These are phyloP conservation scores for Candida sanyaensis DNA, from an alignment of 1,139 yeast genomes.

Conservation along the genomic window DNA sequence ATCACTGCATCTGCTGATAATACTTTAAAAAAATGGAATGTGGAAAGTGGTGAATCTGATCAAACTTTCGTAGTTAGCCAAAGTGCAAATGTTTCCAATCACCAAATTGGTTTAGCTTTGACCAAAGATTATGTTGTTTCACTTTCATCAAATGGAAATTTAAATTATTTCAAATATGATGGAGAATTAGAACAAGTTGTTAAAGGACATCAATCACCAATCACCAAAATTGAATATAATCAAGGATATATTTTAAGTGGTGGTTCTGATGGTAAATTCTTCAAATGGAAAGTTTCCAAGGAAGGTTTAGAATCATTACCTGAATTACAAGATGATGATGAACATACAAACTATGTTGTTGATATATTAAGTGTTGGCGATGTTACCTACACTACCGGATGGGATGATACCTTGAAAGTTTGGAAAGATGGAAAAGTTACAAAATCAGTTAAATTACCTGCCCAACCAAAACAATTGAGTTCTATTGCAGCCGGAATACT, in stretches of 20 bases:
- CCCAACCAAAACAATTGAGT: conserved; percentile 67
- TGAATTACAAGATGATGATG: conserved; percentile 14
- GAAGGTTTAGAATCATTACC: conserved; percentile 29
- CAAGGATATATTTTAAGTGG: conserved; percentile 55
- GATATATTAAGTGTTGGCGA: conserved; percentile 34
- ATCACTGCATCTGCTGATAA: conserved; percentile 88
- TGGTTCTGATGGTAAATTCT: conserved; percentile 80
- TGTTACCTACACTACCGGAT: conserved; percentile 60
- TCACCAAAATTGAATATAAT: conserved; percentile 50
- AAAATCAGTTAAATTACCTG: conserved; percentile 34
- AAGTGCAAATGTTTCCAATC: conserved; percentile 50
- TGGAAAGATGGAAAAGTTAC: conserved; percentile 35
- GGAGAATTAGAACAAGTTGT: conserved; percentile 48
- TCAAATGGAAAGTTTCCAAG: conserved; percentile 51
- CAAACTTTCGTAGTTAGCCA: conserved; percentile 43
- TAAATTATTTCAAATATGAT: conserved; percentile 55
- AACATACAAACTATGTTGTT: conserved; percentile 62
- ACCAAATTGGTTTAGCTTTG: conserved; percentile 80
- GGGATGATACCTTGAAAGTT: conserved; percentile 81
- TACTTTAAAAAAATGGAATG: conserved; percentile 66
- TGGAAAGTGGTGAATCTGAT: conserved; percentile 19
- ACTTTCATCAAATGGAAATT: conserved; percentile 69
- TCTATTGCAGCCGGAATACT: conserved; percentile 28
- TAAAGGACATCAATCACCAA: conserved; percentile 79
- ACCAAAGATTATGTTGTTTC: conserved; percentile 63